These are phyloP conservation scores for Vicia faba DNA, from an alignment of 306 rosid species.

Conservation along the genomic window DNA sequence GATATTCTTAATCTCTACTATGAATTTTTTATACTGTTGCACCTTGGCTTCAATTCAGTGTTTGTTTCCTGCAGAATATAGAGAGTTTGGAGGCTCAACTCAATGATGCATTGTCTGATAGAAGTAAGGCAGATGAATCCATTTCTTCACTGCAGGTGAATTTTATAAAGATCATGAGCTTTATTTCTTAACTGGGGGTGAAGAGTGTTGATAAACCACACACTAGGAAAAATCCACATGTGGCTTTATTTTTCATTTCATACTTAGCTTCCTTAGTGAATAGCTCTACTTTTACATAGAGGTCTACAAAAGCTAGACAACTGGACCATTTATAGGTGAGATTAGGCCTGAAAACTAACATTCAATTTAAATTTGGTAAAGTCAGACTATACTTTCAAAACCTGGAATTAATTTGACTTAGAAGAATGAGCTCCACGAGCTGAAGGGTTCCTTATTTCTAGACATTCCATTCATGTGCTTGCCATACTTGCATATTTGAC, in stretches of 20 bases:
- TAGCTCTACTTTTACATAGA: slow-evolving; percentile 24
- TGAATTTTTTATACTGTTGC: slow-evolving; percentile 29
- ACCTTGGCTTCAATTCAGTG: slow-evolving; percentile 31
- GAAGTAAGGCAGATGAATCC: slow-evolving; percentile 84
- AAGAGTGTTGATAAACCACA: slow-evolving; percentile 1
- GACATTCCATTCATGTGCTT: slow-evolving; percentile 21
- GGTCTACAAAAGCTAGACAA: slow-evolving; percentile 16
- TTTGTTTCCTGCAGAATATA: slow-evolving; percentile 62
- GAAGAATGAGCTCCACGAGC: slow-evolving; percentile 27
- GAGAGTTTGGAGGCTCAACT: slow-evolving; percentile 94
- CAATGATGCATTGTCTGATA: slow-evolving; percentile 85
- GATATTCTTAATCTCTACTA: slow-evolving; percentile 8
- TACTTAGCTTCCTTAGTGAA: slow-evolving; percentile 25
- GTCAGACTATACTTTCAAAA: slow-evolving; percentile 23
- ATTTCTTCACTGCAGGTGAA: slow-evolving; percentile 90
- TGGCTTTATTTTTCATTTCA: slow-evolving; percentile 16
- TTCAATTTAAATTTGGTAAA: slow-evolving; percentile 21
- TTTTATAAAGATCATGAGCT: slow-evolving; percentile 36
- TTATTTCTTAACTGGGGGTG: not conserved
- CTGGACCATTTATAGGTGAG: slow-evolving; percentile 2
- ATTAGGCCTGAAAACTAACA: slow-evolving; percentile 16
- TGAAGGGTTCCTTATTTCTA: slow-evolving; percentile 23
- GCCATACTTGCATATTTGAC: slow-evolving; percentile 26
- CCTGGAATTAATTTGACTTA: slow-evolving; percentile 32
- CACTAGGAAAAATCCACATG: slow-evolving; percentile 14